Evolutionary conservation across 768 basidiomycete genomes (phyloP).

Genomic region (Leccinum arenicola): DNA sequence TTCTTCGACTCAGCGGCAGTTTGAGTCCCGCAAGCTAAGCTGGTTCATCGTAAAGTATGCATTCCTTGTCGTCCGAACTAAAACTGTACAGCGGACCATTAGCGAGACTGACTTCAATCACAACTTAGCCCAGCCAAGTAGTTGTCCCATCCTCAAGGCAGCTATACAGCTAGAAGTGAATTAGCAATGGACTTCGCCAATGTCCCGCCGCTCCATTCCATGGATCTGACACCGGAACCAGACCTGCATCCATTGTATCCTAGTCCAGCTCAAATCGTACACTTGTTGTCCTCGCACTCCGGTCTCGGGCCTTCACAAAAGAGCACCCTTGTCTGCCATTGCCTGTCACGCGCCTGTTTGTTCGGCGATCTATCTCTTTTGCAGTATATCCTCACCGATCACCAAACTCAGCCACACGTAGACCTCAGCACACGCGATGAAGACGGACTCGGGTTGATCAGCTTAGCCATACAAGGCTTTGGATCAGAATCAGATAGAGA

Average conservation of each 20-base stretch:
- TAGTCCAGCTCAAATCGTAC: conserved; percentile 56
- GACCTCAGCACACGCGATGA: conserved; percentile 77
- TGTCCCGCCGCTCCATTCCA: conserved; percentile 28
- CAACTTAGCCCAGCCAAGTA: conserved; percentile 1
- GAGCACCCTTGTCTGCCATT: conserved; percentile 68
- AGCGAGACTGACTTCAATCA: conserved; percentile 8
- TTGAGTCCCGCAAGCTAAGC: conserved; percentile 3
- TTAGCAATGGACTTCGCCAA: conserved; percentile 29
- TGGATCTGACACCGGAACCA: conserved; percentile 70
- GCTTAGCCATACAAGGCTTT: conserved; percentile 77
- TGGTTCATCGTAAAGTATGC: conserved; percentile 5
- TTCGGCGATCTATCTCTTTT: conserved; percentile 76
- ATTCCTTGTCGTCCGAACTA: conserved; percentile 12
- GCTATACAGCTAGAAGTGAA: conserved; percentile 1
- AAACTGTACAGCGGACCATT: background rate
- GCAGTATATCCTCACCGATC: conserved; percentile 68
- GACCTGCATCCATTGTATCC: conserved; percentile 82
- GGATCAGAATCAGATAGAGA: conserved; percentile 79
- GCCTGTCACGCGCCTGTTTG: conserved; percentile 68
- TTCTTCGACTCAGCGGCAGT: conserved; percentile 1
- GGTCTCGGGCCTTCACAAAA: conserved; percentile 69
- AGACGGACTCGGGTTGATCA: conserved; percentile 80
- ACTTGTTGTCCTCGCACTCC: conserved; percentile 62
- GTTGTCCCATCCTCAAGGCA: conserved; percentile 10
- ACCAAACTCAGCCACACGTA: conserved; percentile 59